These are phyloP conservation scores for Diaporthe ampelina DNA, from an alignment of 2,329 filamentous ascomycete species.

Conservation along the genomic window DNA sequence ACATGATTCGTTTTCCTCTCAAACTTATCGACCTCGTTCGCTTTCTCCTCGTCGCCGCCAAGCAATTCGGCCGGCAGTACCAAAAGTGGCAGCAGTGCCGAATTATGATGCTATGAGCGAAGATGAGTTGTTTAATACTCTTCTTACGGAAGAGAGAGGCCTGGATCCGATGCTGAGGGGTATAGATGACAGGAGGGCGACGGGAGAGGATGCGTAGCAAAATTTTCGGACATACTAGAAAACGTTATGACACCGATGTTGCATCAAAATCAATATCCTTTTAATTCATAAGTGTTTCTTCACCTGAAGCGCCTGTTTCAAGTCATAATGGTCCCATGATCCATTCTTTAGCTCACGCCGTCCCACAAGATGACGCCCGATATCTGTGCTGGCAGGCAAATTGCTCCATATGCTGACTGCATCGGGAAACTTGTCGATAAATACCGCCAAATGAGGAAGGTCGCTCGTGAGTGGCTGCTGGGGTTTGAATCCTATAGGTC, in stretches of 20 bases:
- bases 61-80: neutral
- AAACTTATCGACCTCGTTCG: neutral
- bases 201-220: neutral
- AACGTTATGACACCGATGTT: no score
- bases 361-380: neutral
- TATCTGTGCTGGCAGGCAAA: neutral
- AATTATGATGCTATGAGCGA: constrained; percentile 1
- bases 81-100: neutral
- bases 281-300: neutral
- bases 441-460: constrained; percentile 15
- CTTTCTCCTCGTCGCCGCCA: neutral
- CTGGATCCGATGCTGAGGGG: constrained; percentile 24
- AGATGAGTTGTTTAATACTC: neutral
- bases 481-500: constrained; percentile 1
- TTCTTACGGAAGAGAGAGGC: constrained; percentile 14
- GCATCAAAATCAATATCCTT: no score
- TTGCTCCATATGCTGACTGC: constrained; percentile 14
- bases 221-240: neutral
- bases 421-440: neutral
- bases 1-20: neutral
- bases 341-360: neutral
- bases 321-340: neutral
- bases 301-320: neutral
- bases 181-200: neutral
- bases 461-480: neutral